phyloP scores from a whole-genome alignment of 129 eudicot genomes.

The Gnaphalium uliginosum region DNA sequence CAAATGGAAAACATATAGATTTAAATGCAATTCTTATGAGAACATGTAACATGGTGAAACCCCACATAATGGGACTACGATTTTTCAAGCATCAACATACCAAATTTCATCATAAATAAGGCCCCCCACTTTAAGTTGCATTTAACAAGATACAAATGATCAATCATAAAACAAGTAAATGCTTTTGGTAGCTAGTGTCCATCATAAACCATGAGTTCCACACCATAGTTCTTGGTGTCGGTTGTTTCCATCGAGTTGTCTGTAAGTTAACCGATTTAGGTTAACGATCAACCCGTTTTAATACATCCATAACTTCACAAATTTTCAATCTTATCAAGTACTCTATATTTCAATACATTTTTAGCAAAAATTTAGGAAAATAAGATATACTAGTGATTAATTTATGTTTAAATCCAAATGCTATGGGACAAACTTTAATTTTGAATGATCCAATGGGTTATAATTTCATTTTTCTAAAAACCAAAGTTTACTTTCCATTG shows the following conservation, averaged over 20 bases:
- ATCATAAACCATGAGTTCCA: conserved; percentile 30
- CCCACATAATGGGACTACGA: conserved; percentile 26
- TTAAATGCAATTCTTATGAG: conserved; percentile 11
- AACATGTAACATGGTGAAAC: conserved; percentile 30
- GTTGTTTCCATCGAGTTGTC: neutral
- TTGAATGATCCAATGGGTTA: neutral
- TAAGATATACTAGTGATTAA: no score
- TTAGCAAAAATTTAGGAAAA: no score
- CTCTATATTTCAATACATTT: no score
- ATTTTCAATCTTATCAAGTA: no score
- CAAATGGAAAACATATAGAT: neutral
- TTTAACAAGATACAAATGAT: conserved; percentile 24
- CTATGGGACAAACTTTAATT: neutral
- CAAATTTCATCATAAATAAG: conserved; percentile 14
- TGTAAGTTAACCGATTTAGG: neutral
- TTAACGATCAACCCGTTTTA: neutral
- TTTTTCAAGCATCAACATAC: conserved; percentile 19
- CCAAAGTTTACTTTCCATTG: neutral
- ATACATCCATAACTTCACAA: neutral
- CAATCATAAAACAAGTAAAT: conserved; percentile 30
- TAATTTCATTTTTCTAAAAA: neutral
- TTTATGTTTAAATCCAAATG: neutral
- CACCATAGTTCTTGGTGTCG: conserved; percentile 1
- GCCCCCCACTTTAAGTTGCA: conserved; percentile 24
- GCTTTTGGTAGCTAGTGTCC: conserved; percentile 30